Evolutionary conservation across 495 filamentous ascomycete species (phyloP), one percentile per base, ranked within the genome.

Genomic region (Aspergillus conjunctus): DNA sequence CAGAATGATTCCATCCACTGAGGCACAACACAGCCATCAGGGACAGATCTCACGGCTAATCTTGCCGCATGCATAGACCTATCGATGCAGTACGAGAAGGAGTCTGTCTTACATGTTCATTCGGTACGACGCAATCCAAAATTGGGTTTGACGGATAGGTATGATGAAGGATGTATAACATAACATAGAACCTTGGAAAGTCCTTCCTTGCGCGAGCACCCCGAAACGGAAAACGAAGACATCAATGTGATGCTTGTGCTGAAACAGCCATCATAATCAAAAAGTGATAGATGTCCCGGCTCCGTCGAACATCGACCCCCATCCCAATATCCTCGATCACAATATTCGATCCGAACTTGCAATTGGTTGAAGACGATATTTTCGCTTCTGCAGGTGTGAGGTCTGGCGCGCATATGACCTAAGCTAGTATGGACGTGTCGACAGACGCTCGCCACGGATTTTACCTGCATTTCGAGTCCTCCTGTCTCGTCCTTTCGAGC

Each of bases 11-110:
- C n/a, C n/a, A n/a, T n/a, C n/a, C n/a, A n/a, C n/a, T n/a, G 41
- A 37, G 7, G 32, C 12, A 33, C 41, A 7, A 17, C 7, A 15
- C 0, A 49, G 48, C 48, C 59, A n/a, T 54, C 43, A 62, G 60
- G 60, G 58, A 58, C 60, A 41, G 49, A 62, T 54, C 48, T 49
- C 18, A 51, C 5, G 14, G 48, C 21, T 46, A 49, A 62, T 58
- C 54, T 50, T 41, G 37, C 32, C 58, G 54, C 60, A 62, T 62
- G 54, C 41, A 37, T 48, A 17, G 18, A 17, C 43, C 51, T n/a
- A 22, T 58, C 26, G 15, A 18, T 58, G 46, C 48, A 51, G 21
- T 3, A 12, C 30, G 46, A n/a, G n/a, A n/a, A n/a, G 30, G 41
- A 31, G 18, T 22, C 56, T 46, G 43, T 51, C 18, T 32, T 44